phyloP scores from a whole-genome alignment of 495 filamentous ascomycete species.

The Ramalina peruviana region DNA sequence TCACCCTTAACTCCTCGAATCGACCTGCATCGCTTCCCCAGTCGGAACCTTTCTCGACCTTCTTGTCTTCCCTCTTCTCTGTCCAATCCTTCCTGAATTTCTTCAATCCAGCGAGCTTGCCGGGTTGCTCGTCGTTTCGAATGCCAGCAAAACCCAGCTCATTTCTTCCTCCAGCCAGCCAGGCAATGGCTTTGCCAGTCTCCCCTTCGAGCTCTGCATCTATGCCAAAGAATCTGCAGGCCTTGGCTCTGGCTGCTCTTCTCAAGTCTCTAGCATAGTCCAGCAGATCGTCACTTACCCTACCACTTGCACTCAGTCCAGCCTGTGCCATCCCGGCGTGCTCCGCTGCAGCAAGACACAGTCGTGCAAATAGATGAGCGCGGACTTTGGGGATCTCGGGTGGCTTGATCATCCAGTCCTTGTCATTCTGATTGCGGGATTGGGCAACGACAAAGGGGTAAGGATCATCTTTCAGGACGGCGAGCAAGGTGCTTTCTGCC shows the following conservation, averaged over 20 bases:
- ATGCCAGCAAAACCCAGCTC: constrained; percentile 44
- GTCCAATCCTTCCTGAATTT: constrained; percentile 59
- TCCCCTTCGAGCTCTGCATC: constrained; percentile 73
- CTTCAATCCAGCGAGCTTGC: constrained; percentile 38
- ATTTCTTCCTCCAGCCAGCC: constrained; percentile 58
- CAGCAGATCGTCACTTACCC: constrained; percentile 47
- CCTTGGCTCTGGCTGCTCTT: constrained; percentile 60
- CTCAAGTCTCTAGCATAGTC: constrained; percentile 62
- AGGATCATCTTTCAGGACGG: constrained; percentile 85
- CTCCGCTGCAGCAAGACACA: constrained; percentile 60
- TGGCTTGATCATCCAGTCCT: constrained; percentile 83
- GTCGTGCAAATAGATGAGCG: constrained; percentile 68
- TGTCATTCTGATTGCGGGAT: constrained; percentile 61
- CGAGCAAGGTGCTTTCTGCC: constrained; percentile 77
- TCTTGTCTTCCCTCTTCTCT: constrained; percentile 53
- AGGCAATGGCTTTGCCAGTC: constrained; percentile 70
- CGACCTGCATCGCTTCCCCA: constrained; percentile 77
- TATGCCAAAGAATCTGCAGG: constrained; percentile 79
- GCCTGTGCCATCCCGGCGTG: constrained; percentile 38
- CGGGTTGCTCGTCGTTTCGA: constrained; percentile 25
- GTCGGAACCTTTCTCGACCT: constrained; percentile 51
- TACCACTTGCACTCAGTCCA: constrained; percentile 29
- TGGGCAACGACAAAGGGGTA: constrained; percentile 69
- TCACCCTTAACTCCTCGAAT: constrained; percentile 69
- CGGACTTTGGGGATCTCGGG: constrained; percentile 79